Conservation (phyloP, 106 monocot genomes). For the Dendrobium huoshanense region DNA sequence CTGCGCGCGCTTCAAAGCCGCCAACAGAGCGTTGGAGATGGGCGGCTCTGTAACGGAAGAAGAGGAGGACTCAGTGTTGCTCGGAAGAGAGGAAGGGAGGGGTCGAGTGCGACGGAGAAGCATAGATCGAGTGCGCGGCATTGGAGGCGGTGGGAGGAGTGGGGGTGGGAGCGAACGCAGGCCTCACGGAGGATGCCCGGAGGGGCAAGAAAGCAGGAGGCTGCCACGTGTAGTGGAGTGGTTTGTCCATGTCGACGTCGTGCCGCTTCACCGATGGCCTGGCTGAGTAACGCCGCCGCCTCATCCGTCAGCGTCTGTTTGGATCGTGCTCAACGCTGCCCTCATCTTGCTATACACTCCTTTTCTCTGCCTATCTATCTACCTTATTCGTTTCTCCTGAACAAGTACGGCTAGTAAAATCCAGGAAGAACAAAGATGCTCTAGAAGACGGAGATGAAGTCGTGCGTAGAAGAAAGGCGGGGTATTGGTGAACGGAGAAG, state of each 20-base stretch:
- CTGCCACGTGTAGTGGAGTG: slow-evolving; percentile 73
- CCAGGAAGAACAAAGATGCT: too few relatives aligned
- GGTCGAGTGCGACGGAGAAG: slow-evolving; percentile 87
- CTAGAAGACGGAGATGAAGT: too few relatives aligned
- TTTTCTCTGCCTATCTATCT: not conserved
- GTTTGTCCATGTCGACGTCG: slow-evolving; percentile 57
- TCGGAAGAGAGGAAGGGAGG: slow-evolving; percentile 24
- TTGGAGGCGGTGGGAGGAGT: slow-evolving; percentile 57
- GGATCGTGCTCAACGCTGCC: slow-evolving; percentile 47
- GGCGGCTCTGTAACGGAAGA: slow-evolving; percentile 26
- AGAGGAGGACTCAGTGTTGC: not conserved
- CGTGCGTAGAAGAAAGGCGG: too few relatives aligned
- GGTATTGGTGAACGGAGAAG: too few relatives aligned
- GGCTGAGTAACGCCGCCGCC: slow-evolving; percentile 37
- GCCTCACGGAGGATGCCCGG: slow-evolving; percentile 53
- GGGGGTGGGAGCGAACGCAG: slow-evolving; percentile 54
- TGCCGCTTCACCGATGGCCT: slow-evolving; percentile 47
- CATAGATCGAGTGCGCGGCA: slow-evolving; percentile 92
- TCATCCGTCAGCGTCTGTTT: slow-evolving; percentile 68
- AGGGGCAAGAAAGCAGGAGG: slow-evolving; percentile 49
- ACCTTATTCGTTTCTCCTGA: too few relatives aligned
- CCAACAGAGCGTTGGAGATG: slow-evolving; percentile 79
- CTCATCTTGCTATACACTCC: slow-evolving; percentile 24
- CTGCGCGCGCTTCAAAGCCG: slow-evolving; percentile 86
- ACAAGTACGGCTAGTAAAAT: too few relatives aligned